These are phyloP conservation scores for Gillenia trifoliata DNA, from an alignment of 306 rosid species.

Conservation along the genomic window DNA sequence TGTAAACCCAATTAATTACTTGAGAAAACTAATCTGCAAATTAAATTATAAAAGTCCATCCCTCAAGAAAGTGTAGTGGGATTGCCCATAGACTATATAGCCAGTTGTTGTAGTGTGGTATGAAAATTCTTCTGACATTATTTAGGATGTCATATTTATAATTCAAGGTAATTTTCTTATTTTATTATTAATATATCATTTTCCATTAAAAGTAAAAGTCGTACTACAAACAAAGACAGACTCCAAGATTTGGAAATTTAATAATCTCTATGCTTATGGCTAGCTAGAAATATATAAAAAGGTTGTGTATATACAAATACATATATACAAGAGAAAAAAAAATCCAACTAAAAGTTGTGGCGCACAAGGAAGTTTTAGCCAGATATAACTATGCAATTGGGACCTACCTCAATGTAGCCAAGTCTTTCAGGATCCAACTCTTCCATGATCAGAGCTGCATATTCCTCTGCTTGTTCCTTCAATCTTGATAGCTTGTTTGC, in stretches of 20 bases:
- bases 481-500: conserved; percentile 91
- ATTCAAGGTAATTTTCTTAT: no score
- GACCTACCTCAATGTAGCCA: conserved; percentile 90
- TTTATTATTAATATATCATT: background rate
- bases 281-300: background rate
- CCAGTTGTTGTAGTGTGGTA: no score
- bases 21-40: background rate
- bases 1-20: conserved; percentile 4
- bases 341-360: background rate
- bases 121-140: no score
- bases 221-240: background rate
- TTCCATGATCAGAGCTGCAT: conserved; percentile 97
- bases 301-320: background rate
- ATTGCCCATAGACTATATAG: background rate
- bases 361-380: no score
- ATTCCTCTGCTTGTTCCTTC: conserved; percentile 99
- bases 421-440: conserved; percentile 94
- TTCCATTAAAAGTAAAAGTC: background rate
- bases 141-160: no score
- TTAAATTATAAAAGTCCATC: background rate
- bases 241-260: background rate
- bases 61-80: background rate
- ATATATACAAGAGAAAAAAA: background rate
- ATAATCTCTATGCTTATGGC: background rate
- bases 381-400: background rate